These are phyloP conservation scores for Andrographis paniculata DNA, from an alignment of 305 asterid species.

Conservation along the genomic window DNA sequence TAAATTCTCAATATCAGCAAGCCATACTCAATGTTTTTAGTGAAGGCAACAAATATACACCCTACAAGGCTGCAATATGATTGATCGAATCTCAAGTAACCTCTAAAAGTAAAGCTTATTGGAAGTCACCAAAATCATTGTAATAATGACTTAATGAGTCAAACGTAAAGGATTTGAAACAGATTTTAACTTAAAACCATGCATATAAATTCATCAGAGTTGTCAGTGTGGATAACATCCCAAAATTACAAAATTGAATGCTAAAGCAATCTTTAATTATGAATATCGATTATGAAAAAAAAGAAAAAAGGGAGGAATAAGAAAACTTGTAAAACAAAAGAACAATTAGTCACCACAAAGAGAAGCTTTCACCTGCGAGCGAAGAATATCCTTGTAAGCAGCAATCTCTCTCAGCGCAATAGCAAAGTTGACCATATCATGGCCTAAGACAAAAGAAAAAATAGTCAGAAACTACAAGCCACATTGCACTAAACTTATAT, in stretches of 20 bases:
- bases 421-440: constrained; percentile 84
- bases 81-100: neutral
- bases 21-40: no score
- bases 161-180: neutral
- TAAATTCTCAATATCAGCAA: no score
- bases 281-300: neutral
- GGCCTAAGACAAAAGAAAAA: constrained; percentile 43
- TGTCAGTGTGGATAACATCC: neutral
- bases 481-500: constrained; percentile 3
- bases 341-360: no score
- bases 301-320: constrained; percentile 8
- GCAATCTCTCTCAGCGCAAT: constrained; percentile 83
- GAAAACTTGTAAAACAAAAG: neutral
- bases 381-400: constrained; percentile 70
- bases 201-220: neutral
- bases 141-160: neutral
- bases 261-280: neutral
- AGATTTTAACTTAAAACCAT: neutral
- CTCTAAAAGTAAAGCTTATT: neutral
- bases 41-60: no score
- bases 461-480: constrained; percentile 20
- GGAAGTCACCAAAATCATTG: neutral
- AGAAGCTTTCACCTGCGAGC: constrained; percentile 31
- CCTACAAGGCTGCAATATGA: no score
- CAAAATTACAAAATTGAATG: neutral